phyloP scores from a whole-genome alignment of 2,329 filamentous ascomycete genomes.

The Cytospora piceicola region DNA sequence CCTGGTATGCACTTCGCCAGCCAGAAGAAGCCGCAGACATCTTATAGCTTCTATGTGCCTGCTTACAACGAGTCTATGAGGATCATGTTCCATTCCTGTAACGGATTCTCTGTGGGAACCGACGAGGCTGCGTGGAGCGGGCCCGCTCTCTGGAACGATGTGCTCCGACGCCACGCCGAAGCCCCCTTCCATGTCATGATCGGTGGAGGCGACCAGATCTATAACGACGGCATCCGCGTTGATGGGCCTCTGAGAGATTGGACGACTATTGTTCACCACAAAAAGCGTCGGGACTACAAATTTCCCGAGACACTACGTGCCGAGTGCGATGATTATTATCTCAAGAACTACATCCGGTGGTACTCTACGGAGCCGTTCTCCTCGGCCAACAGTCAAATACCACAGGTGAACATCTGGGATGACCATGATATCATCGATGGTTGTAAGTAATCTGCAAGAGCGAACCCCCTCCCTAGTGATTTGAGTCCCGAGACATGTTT shows the following conservation, averaged over 20 bases:
- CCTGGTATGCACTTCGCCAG: conserved; percentile 66
- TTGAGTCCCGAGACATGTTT: no score
- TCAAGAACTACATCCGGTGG: conserved; percentile 86
- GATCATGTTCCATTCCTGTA: conserved; percentile 98
- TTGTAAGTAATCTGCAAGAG: conserved; percentile 54
- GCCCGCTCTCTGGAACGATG: conserved; percentile 93
- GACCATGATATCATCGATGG: conserved; percentile 77
- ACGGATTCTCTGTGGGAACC: conserved; percentile 89
- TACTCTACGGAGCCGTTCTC: conserved; percentile 85
- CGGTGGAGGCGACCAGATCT: conserved; percentile 93
- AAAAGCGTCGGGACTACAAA: conserved; percentile 76
- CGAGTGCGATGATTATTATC: conserved; percentile 87
- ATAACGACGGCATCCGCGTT: conserved; percentile 91
- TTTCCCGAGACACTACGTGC: conserved; percentile 80
- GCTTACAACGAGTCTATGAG: conserved; percentile 87
- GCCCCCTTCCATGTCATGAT: conserved; percentile 95
- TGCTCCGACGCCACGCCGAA: conserved; percentile 77
- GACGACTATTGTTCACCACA: conserved; percentile 81
- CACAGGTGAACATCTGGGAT: conserved; percentile 97
- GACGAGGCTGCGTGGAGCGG: conserved; percentile 87
- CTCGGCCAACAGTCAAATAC: conserved; percentile 84
- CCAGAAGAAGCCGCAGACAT: conserved; percentile 60
- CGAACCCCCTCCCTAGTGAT: background rate
- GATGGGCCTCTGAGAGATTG: conserved; percentile 79
- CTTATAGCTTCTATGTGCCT: conserved; percentile 78